phyloP scores from a whole-genome alignment of 148 eudicot genomes.

The Suaeda aralocaspica region DNA sequence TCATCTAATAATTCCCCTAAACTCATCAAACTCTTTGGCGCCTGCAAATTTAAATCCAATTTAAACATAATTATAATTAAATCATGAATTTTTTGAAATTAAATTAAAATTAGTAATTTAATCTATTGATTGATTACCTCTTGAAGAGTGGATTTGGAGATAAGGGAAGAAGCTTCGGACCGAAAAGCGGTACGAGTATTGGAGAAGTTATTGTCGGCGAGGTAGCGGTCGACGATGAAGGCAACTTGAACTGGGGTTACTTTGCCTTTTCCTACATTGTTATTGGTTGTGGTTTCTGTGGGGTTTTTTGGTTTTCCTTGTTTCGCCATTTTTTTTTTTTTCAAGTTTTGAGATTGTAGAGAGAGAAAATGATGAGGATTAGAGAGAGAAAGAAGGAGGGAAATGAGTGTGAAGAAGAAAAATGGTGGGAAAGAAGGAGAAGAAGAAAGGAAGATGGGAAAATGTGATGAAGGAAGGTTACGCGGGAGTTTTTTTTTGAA shows the following conservation, averaged over 20 bases:
- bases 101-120: neutral
- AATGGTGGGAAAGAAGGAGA: neutral
- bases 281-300: constrained; percentile 22
- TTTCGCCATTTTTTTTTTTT: constrained; percentile 34
- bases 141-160: constrained; percentile 46
- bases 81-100: too few species aligned
- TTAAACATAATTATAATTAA: neutral
- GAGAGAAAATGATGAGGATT: neutral
- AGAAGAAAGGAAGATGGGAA: neutral
- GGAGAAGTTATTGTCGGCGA: constrained; percentile 54
- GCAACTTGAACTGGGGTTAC: constrained; percentile 78
- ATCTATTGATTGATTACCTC: too few species aligned
- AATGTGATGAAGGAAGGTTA: too few species aligned
- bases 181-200: constrained; percentile 59
- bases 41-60: constrained; percentile 29
- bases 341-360: neutral
- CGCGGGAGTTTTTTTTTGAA: constrained; percentile 12
- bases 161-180: constrained; percentile 57
- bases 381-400: neutral
- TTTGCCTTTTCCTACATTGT: constrained; percentile 49
- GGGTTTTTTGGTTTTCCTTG: constrained; percentile 32
- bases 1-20: constrained; percentile 68
- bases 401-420: constrained; percentile 5
- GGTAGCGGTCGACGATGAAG: constrained; percentile 76
- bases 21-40: constrained; percentile 58